Conservation (phyloP, 179 eudicot genomes). For the Patellifolia procumbens region DNA sequence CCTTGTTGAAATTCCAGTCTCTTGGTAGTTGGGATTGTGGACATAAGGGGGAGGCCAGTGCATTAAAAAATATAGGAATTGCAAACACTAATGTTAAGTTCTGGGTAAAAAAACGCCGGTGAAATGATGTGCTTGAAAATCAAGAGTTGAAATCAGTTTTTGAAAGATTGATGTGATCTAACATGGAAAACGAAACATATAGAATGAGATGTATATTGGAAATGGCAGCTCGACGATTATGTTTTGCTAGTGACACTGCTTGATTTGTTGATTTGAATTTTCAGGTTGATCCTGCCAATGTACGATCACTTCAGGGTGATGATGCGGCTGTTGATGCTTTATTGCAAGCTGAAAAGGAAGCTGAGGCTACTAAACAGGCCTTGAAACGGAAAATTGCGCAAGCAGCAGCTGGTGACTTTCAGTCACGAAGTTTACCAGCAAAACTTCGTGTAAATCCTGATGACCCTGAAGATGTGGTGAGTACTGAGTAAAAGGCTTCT, state of each 20-base stretch:
- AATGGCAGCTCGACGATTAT: background rate
- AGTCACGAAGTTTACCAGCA: slow-evolving; percentile 65
- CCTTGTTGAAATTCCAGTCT: too few relatives aligned
- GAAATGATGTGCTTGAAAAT: too few relatives aligned
- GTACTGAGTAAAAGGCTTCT: slow-evolving; percentile 18
- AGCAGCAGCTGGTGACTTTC: slow-evolving; percentile 68
- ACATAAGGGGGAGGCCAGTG: too few relatives aligned
- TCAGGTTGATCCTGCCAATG: slow-evolving; percentile 95
- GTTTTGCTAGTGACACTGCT: background rate
- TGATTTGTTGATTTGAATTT: slow-evolving; percentile 19
- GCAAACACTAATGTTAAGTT: too few relatives aligned
- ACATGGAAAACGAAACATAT: background rate
- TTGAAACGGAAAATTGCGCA: slow-evolving; percentile 93
- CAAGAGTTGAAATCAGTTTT: too few relatives aligned
- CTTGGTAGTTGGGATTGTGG: too few relatives aligned
- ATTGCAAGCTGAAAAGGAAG: slow-evolving; percentile 79
- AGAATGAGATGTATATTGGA: slow-evolving; percentile 1
- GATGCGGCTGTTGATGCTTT: slow-evolving; percentile 55
- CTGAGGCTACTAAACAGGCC: slow-evolving; percentile 91
- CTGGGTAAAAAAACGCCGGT: too few relatives aligned
- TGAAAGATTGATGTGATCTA: background rate
- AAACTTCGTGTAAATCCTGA: slow-evolving; percentile 85
- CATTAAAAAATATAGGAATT: too few relatives aligned
- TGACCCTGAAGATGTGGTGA: slow-evolving; percentile 94
- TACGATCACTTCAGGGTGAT: slow-evolving; percentile 68